Percentiles rank a stretch among this genome's conserved stretches.
Conservation (phyloP, 768 basidiomycete species). For the Cystobasidiopsis lactophilus region DNA sequence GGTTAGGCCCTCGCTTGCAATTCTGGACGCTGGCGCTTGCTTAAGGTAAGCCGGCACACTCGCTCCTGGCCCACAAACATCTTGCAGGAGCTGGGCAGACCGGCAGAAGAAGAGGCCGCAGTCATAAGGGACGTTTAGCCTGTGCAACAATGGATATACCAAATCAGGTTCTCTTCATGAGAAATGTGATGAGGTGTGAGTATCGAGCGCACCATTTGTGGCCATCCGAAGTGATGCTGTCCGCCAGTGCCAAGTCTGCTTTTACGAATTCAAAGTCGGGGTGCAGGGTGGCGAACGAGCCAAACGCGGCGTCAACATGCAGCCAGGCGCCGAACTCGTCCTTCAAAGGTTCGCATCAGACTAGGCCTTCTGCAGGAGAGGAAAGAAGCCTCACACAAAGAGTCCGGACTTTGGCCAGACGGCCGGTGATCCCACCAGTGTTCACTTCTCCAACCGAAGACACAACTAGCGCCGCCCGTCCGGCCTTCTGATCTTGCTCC, state of each 20-base stretch:
- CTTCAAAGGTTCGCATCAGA: constrained; percentile 20
- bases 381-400: background rate
- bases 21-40: background rate
- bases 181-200: no score
- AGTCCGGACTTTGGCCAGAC: no score
- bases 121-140: constrained; percentile 29
- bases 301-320: constrained; percentile 31
- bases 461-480: constrained; percentile 19
- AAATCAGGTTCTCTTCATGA: no score
- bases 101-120: constrained; percentile 28
- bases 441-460: constrained; percentile 30
- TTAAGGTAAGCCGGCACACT: constrained; percentile 27
- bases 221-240: constrained; percentile 29
- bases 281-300: constrained; percentile 27
- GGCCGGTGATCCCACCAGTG: constrained; percentile 19
- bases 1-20: background rate
- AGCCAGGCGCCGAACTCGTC: constrained; percentile 27
- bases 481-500: constrained; percentile 17
- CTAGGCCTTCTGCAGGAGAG: constrained; percentile 5
- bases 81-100: constrained; percentile 15
- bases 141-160: constrained; percentile 14
- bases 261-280: constrained; percentile 22
- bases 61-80: constrained; percentile 24
- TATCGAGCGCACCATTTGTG: no score
- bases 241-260: constrained; percentile 25